Evolutionary conservation across 192 early-diverging fungal genomes (phyloP).

Genomic region (Backusella psychrophila): DNA sequence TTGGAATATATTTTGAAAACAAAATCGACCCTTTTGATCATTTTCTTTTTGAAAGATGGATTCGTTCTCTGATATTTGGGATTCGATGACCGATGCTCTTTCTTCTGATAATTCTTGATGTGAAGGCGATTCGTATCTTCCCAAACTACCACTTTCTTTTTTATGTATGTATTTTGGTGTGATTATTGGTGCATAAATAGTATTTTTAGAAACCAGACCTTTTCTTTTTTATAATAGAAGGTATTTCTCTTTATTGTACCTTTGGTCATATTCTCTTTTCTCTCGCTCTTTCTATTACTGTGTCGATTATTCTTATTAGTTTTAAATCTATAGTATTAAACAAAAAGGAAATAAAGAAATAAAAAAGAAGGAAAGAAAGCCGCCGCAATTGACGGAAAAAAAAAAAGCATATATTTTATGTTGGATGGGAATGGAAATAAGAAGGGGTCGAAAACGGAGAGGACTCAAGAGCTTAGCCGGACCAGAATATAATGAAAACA

Average conservation of each 20-base stretch:
- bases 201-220: neutral
- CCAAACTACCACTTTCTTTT: neutral
- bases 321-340: neutral
- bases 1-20: too few relatives aligned
- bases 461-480: neutral
- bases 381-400: neutral
- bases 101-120: neutral
- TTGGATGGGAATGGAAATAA: neutral
- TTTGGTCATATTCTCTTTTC: neutral
- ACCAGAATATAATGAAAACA: neutral
- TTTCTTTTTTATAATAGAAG: neutral
- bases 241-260: neutral
- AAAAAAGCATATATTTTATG: neutral
- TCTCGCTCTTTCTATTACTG: too few relatives aligned
- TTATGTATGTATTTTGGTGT: neutral
- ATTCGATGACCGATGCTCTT: neutral
- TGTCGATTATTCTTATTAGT: neutral
- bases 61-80: neutral
- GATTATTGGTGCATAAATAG: neutral
- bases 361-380: neutral
- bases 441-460: neutral
- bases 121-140: neutral
- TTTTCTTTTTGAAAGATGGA: too few relatives aligned
- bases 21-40: too few relatives aligned
- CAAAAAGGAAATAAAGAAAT: neutral